Conservation (phyloP, 2,329 filamentous ascomycete genomes). For the Biscogniauxia mediterranea region DNA sequence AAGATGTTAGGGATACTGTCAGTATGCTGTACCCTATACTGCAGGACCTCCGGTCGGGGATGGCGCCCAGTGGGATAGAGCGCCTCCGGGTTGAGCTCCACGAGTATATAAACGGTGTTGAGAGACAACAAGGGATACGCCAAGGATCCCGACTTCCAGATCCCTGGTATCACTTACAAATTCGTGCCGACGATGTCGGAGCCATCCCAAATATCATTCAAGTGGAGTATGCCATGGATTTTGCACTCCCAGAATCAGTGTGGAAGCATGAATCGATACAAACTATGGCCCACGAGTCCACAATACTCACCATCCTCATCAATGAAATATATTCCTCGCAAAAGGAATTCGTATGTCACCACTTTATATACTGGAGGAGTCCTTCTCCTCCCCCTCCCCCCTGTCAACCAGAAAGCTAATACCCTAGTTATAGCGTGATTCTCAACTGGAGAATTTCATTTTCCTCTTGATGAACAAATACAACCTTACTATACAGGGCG, state of each 20-base stretch:
- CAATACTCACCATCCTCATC: conserved; percentile 26
- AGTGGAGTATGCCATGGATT: conserved; percentile 32
- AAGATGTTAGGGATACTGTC: conserved; percentile 21
- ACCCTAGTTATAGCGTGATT: conserved; percentile 20
- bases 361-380: too few relatives aligned
- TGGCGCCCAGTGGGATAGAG: conserved; percentile 22
- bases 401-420: neutral
- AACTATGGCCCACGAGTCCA: conserved; percentile 27
- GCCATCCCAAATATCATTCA: conserved; percentile 31
- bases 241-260: conserved; percentile 28
- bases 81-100: conserved; percentile 27
- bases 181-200: conserved; percentile 29
- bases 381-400: neutral
- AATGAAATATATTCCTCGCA: conserved; percentile 32
- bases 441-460: conserved; percentile 29
- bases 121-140: conserved; percentile 28
- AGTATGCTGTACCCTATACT: conserved; percentile 31
- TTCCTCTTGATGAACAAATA: conserved; percentile 30
- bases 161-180: conserved; percentile 30
- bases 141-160: conserved; percentile 24
- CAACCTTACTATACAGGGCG: conserved; percentile 20
- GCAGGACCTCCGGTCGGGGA: conserved; percentile 22
- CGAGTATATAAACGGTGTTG: conserved; percentile 29
- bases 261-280: conserved; percentile 30
- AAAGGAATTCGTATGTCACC: conserved; percentile 31